Evolutionary conservation across 2,329 filamentous ascomycete genomes (phyloP), one percentile per base, ranked within the genome.

Genomic region (Cytospora paraplurivora): DNA sequence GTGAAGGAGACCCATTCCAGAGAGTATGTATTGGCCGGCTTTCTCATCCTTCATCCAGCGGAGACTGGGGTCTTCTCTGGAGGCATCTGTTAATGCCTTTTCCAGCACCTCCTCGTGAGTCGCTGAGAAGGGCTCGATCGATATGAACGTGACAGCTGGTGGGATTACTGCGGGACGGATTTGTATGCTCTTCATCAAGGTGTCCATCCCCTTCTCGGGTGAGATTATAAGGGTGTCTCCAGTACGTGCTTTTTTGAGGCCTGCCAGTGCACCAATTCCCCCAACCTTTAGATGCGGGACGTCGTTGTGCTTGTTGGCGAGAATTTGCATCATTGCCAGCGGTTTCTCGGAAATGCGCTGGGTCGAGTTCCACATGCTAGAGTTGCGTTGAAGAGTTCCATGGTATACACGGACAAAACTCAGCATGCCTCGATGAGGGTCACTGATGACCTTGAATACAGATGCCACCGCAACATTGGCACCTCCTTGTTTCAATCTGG

Each of bases 1-100:
- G 75, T 99, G 95, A 34, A 99, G 84, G 71, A 96, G 92, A 8
- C 95, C 95, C 95, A 99, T 98, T 4, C 95, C 95, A 59, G 93
- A 93, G 0, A 99, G 82, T 37, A 96, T 89, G 54, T 95, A 97
- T 72, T 97, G 93, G 1, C 95, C 95, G 1, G 92, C 93, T 74
- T 97, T 95, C 66, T 94, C 87, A 70, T 98, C 92, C 35, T 91
- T 82, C 41, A 84, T 90, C 73, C 96, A 91, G 62, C 95, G 87
- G 27, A 99, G 80, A 74, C 93, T 97, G 0, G 95, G 95, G 71
- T 99, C 95, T 78, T 99, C 95, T 69, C 95, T 83, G 0, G 96
- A 85, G 6, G 97, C 84, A 56, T 95, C 85, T 6, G 87, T 84
- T 7, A 99, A 79, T 0, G 90, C 89, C 7, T 89, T 86, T 62